Evolutionary conservation across 2,329 filamentous ascomycete species (phyloP), one percentile per base, ranked within the genome.

Genomic region (Hypoxylon sp.): DNA sequence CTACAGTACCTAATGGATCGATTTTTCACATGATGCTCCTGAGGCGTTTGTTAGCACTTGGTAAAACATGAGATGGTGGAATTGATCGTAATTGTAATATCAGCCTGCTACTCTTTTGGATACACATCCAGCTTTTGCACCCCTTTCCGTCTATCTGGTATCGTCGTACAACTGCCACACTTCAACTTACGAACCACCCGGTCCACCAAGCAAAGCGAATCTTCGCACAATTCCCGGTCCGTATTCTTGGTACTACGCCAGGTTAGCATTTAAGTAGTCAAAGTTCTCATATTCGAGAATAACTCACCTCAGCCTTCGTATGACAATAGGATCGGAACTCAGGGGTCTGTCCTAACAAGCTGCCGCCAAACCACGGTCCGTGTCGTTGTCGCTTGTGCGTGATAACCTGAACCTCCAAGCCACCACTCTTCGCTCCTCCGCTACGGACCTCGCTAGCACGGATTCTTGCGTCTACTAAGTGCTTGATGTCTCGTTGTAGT

Each of bases 301-400:
- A 6, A 76, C 85, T 74, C 78, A 89, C 87, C 85, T 90, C 88
- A 31, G 89, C 90, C 85, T 96, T 96, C 63, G 93, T 99, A 83
- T 99, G 97, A 85, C 96, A 99, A 84, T 98, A 99, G 78, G 94
- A 98, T 80, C 94, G 90, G 87, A 99, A 99, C 82, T 99, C 97
- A 3, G 97, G 95, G 5, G 96, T 99, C 85, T 98, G 95, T 61
- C 95, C 97, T 68, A 99, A 86, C 82, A 99, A 86, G 83, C 94
- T 97, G 75, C 96, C 96, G 81, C 96, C 96, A 79, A 99, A 99
- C 96, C 96, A 99, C 33, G 96, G 96, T 17, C 96, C 96, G 80
- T 99, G 95, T 78, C 95, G 88, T 87, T 99, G 96, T 80, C 96
- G 88, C 88, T 97, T 98, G 86, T 99, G 96, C 51, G 94, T 93